Evolutionary conservation across 441 rosid genomes (phyloP), one percentile per base, ranked within the genome.

Genomic region (Oxalis stricta): DNA sequence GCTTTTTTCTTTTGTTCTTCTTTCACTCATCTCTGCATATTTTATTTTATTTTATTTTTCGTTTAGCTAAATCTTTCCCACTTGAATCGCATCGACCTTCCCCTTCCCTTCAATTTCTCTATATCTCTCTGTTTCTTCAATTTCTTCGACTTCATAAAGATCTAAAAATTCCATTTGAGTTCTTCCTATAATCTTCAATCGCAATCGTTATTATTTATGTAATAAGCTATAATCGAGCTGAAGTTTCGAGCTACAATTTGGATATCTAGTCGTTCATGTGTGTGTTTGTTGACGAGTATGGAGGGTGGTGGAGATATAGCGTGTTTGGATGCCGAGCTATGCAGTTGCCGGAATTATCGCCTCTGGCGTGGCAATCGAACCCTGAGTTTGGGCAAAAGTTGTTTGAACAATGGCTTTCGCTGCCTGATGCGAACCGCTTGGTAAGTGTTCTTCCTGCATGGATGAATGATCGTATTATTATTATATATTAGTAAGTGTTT

Each of bases 361-460:
- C 96, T 0, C 47, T 71, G 48, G 80, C 75, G 2, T 64, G 84
- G 29, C 82, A 66, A 64, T 76, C 89, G 7, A 64, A 73, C 48
- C 82, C 88, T 8, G 79, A 64, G 41, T 89, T 85, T 51, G 72
- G 75, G 1, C 89, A 82, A 52, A 70, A 43, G 46, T 82, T 89
- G 54, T 89, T 85, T 52, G 94, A 89, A 47, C 86, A 74, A 66
- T 89, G 98, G 98, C 92, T 89, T 37, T 60, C 94, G 22, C 86
- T 89, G 19, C 94, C 97, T n/a, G 94, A 89, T 29, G 55, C 92
- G 53, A 72, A 72, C 57, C 83, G 78, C 21, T 76, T 79, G 92
- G 97, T 89, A 66, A 11, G 17, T 20, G 15, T 20, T 31, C 4
- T 4, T 24, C 28, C 28, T 8, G 5, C 8, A 24, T 8, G 28